phyloP scores from a whole-genome alignment of 306 rosid genomes.

The barrel medic (Medicago truncatula) region MtrunA17r5.0-ANR NC_053042.1:39322001-39322500 shows the following conservation, averaged over 20 bases:
- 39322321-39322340: constrained; percentile 93
- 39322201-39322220: constrained; percentile 22
- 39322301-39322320: constrained; percentile 93
- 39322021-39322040: constrained; percentile 95
- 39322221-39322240: constrained; percentile 9
- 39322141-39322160: constrained; percentile 92
- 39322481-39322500: background rate
- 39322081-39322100: constrained; percentile 86
- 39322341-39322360: constrained; percentile 98
- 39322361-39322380: constrained; percentile 97
- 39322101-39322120: constrained; percentile 89
- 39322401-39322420: constrained; percentile 42
- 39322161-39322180: constrained; percentile 75
- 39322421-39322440: constrained; percentile 8
- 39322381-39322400: constrained; percentile 96
- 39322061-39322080: constrained; percentile 92
- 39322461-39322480: constrained; percentile 32
- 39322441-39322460: constrained; percentile 20
- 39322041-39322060: constrained; percentile 89
- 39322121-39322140: constrained; percentile 98
- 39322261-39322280: constrained; percentile 17
- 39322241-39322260: constrained; percentile 1
- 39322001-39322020: constrained; percentile 40
- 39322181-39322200: constrained; percentile 19
- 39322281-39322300: constrained; percentile 42